phyloP scores from a whole-genome alignment of 768 basidiomycete species.

The Pleurotus giganteus region DNA sequence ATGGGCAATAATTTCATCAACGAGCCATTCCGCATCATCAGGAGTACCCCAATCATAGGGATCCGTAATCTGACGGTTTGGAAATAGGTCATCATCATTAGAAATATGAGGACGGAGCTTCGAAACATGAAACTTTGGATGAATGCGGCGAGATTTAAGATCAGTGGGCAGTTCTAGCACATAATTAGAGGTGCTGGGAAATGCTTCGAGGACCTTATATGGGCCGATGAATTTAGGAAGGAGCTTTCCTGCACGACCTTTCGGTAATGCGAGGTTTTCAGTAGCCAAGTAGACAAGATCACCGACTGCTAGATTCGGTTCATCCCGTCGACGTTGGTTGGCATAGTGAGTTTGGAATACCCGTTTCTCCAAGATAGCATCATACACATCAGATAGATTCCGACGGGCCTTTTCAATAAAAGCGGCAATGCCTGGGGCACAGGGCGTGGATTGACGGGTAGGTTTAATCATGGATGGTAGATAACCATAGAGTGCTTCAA shows the following conservation, averaged over 20 bases:
- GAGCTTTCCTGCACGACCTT: conserved; percentile 30
- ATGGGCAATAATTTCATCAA: conserved; percentile 32
- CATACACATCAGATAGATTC: conserved; percentile 24
- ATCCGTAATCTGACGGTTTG: conserved; percentile 19
- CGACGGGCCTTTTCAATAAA: conserved; percentile 23
- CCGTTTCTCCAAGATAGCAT: conserved; percentile 32
- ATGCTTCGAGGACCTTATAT: conserved; percentile 22
- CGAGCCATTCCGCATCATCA: conserved; percentile 32
- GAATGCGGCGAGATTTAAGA: conserved; percentile 22
- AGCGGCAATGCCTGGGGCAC: conserved; percentile 18
- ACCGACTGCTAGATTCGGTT: conserved; percentile 17
- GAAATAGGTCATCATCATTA: conserved; percentile 34
- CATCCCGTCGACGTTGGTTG: conserved; percentile 19
- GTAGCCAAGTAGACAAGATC: conserved; percentile 34
- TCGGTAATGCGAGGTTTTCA: conserved; percentile 31
- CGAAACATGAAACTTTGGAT: conserved; percentile 32
- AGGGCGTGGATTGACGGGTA: neutral
- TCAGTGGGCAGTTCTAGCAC: conserved; percentile 24
- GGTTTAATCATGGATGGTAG: conserved; percentile 20
- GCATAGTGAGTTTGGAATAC: conserved; percentile 28
- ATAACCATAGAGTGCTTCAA: conserved; percentile 18
- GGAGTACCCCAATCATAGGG: conserved; percentile 35
- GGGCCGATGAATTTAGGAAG: conserved; percentile 38
- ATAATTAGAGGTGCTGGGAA: conserved; percentile 24
- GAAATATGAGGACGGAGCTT: conserved; percentile 25